phyloP scores from a whole-genome alignment of 2,329 filamentous ascomycete species.

The Colletotrichum shisoi region DNA sequence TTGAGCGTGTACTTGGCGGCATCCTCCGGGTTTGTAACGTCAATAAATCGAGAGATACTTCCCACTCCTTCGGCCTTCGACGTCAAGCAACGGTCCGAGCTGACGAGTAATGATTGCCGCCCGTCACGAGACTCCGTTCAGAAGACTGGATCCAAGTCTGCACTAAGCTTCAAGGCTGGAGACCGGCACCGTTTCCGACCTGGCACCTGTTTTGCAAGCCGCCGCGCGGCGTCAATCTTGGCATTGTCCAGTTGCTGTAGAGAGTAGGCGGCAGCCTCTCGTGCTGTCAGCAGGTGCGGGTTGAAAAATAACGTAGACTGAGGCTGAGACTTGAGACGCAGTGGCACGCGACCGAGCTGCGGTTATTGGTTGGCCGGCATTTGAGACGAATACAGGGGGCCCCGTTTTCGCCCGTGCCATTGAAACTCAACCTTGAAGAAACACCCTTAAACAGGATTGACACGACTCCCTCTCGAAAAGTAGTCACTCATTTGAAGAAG shows the following conservation, averaged over 20 bases:
- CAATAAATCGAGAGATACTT: neutral
- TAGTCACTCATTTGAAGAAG: constrained; percentile 6
- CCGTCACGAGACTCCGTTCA: constrained; percentile 27
- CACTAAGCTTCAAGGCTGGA: constrained; percentile 12
- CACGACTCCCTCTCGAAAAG: constrained; percentile 17
- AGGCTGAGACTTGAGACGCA: constrained; percentile 32
- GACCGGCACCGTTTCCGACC: constrained; percentile 28
- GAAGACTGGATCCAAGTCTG: constrained; percentile 23
- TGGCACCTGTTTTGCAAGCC: constrained; percentile 16
- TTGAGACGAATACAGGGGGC: constrained; percentile 35
- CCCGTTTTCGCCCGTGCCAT: constrained; percentile 26
- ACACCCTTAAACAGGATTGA: constrained; percentile 22
- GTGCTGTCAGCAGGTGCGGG: constrained; percentile 2
- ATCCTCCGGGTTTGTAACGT: neutral
- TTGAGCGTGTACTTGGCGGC: neutral
- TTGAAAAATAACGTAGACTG: neutral
- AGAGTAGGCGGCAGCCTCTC: neutral
- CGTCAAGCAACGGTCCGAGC: constrained; percentile 5
- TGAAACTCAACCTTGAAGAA: constrained; percentile 36
- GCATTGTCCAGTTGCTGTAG: constrained; percentile 13
- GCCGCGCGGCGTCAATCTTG: constrained; percentile 18
- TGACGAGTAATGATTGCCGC: constrained; percentile 29
- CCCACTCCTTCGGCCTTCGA: neutral
- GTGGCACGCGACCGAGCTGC: constrained; percentile 30
- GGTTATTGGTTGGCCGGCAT: constrained; percentile 29